Evolutionary conservation across 805 yeast species (phyloP).

Genomic region (Starmerella roubikii): DNA sequence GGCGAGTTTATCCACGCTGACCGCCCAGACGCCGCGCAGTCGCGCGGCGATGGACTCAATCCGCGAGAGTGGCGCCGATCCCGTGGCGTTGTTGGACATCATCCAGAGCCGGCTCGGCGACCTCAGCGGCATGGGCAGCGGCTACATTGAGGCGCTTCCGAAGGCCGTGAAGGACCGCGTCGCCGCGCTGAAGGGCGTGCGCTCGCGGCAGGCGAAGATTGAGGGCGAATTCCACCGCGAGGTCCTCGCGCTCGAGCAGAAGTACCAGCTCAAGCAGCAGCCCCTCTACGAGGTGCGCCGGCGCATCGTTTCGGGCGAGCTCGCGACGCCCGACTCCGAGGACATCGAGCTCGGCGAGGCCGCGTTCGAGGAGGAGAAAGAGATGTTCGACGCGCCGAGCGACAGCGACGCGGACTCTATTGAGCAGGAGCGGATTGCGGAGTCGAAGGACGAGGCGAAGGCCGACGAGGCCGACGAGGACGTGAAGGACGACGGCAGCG

Average conservation of each 20-base stretch:
- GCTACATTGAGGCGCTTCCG: slow-evolving; percentile 71
- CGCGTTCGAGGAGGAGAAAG: slow-evolving; percentile 43
- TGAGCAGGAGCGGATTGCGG: slow-evolving; percentile 23
- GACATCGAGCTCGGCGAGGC: slow-evolving; percentile 70
- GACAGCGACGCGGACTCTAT: slow-evolving; percentile 32
- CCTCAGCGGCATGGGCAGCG: slow-evolving; percentile 74
- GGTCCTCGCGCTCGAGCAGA: slow-evolving; percentile 71
- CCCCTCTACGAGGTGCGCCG: slow-evolving; percentile 68
- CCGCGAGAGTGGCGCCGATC: slow-evolving; percentile 45
- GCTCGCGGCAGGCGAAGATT: slow-evolving; percentile 61
- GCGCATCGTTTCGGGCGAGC: slow-evolving; percentile 53
- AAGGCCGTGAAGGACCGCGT: slow-evolving; percentile 60
- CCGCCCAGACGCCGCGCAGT: slow-evolving; percentile 24
- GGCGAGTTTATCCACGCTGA: slow-evolving; percentile 61
- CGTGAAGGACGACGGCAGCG: slow-evolving; percentile 30
- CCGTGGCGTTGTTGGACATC: slow-evolving; percentile 72
- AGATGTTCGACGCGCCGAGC: slow-evolving; percentile 32
- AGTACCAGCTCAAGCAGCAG: slow-evolving; percentile 53
- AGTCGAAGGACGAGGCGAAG: slow-evolving; percentile 35
- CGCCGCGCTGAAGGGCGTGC: slow-evolving; percentile 68
- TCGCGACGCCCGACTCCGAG: slow-evolving; percentile 55
- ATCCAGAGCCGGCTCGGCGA: slow-evolving; percentile 80
- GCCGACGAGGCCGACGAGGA: slow-evolving; percentile 30
- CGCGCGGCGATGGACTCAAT: slow-evolving; percentile 39
- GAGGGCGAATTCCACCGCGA: slow-evolving; percentile 90